Conservation (phyloP, 306 rosid species). For the Casuarina equisetifolia region DNA sequence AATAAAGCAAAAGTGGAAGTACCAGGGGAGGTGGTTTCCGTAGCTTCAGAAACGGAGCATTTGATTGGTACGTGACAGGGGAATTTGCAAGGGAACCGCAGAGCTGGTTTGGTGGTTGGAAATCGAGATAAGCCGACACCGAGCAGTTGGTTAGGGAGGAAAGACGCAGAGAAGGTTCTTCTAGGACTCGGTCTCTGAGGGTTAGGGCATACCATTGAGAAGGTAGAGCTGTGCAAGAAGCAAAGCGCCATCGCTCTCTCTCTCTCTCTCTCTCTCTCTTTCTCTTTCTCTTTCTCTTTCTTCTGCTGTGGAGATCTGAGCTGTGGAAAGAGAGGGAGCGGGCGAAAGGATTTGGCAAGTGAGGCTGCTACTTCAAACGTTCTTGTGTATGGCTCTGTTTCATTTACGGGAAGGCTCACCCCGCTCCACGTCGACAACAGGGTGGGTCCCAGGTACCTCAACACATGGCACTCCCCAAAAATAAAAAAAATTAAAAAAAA, state of each 20-base stretch:
- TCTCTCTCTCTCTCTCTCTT: slow-evolving; percentile 24
- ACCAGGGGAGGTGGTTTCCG: slow-evolving; percentile 57
- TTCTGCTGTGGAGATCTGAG: background rate
- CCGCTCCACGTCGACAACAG: slow-evolving; percentile 23
- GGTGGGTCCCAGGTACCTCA: no score
- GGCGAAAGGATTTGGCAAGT: slow-evolving; percentile 44
- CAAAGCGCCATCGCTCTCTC: slow-evolving; percentile 48
- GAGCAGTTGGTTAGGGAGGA: slow-evolving; percentile 39
- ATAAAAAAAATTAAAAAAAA: no score
- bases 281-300: slow-evolving; percentile 26
- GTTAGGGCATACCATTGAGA: slow-evolving; percentile 26
- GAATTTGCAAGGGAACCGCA: slow-evolving; percentile 32
- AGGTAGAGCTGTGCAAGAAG: slow-evolving; percentile 29
- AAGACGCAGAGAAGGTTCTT: slow-evolving; percentile 32
- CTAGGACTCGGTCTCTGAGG: slow-evolving; percentile 14
- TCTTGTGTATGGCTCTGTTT: background rate
- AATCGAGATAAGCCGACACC: slow-evolving; percentile 50
- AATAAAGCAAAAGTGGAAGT: background rate
- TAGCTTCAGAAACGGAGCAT: slow-evolving; percentile 76
- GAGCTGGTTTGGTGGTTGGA: slow-evolving; percentile 32
- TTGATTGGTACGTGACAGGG: slow-evolving; percentile 38
- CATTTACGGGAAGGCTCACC: slow-evolving; percentile 5
- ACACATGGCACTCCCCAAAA: no score
- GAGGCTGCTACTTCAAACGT: slow-evolving; percentile 34
- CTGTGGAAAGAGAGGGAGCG: slow-evolving; percentile 27